Conservation (phyloP, 257 asterid genomes). For the Scutellaria minor region DNA sequence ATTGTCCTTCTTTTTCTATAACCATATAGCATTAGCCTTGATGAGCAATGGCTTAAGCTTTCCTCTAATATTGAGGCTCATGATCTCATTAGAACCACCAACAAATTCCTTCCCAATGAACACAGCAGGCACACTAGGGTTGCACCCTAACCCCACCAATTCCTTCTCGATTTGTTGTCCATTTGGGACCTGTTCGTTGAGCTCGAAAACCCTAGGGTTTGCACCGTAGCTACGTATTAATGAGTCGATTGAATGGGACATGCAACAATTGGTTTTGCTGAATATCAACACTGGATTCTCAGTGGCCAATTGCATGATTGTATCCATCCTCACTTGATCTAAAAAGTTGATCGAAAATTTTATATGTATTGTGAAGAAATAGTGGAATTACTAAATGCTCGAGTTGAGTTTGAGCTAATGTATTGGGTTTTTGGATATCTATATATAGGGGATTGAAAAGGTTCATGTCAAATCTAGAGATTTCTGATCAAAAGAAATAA, state of each 20-base stretch:
- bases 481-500: conserved; percentile 25
- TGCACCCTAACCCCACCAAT: conserved; percentile 51
- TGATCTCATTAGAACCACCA: conserved; percentile 67
- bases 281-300: conserved; percentile 63
- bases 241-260: conserved; percentile 49
- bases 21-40: conserved; percentile 62
- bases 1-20: conserved; percentile 30
- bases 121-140: conserved; percentile 64
- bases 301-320: conserved; percentile 44
- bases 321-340: conserved; percentile 37
- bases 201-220: conserved; percentile 51
- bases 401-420: conserved; percentile 10
- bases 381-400: background rate
- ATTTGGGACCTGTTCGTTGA: conserved; percentile 40
- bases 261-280: conserved; percentile 61
- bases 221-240: conserved; percentile 59
- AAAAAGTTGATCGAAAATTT: background rate
- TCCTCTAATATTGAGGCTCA: conserved; percentile 61
- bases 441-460: conserved; percentile 31
- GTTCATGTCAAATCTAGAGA: conserved; percentile 28
- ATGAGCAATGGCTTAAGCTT: conserved; percentile 56
- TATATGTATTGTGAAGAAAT: background rate
- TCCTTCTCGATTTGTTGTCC: conserved; percentile 55
- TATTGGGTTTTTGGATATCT: background rate
- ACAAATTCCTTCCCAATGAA: conserved; percentile 53